Conservation (phyloP, 1,284 basidiomycete species). For the Jaminaea rosea region DNA sequence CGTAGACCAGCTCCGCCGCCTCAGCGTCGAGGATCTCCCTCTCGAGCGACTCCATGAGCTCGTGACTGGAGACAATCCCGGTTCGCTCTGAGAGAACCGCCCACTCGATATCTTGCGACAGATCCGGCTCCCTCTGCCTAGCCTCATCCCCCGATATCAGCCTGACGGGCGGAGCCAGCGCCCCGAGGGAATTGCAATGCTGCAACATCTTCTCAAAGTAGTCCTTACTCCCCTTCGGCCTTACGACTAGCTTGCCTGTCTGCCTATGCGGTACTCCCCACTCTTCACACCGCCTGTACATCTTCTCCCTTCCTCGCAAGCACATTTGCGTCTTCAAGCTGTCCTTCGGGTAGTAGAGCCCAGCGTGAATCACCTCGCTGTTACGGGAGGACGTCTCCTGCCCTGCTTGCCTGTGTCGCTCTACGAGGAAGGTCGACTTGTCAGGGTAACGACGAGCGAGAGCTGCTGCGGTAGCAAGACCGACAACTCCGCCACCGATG, state of each 20-base stretch:
- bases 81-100: constrained; percentile 78
- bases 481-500: constrained; percentile 85
- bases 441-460: constrained; percentile 61
- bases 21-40: constrained; percentile 65
- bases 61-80: constrained; percentile 82
- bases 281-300: constrained; percentile 69
- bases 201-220: constrained; percentile 27
- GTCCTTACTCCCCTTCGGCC: constrained; percentile 14
- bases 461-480: constrained; percentile 73
- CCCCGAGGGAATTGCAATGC: constrained; percentile 20
- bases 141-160: constrained; percentile 67
- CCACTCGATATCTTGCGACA: constrained; percentile 61
- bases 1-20: constrained; percentile 66
- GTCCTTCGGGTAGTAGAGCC: constrained; percentile 62
- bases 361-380: constrained; percentile 88
- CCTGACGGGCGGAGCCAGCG: constrained; percentile 45
- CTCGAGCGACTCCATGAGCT: constrained; percentile 66
- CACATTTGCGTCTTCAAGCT: constrained; percentile 83
- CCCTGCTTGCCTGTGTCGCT: constrained; percentile 56
- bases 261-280: constrained; percentile 63
- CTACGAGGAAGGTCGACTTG: constrained; percentile 74
- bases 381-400: constrained; percentile 61
- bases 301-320: constrained; percentile 71
- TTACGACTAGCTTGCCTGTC: constrained; percentile 61
- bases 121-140: constrained; percentile 67